phyloP scores from a whole-genome alignment of 192 early-diverging fungal species.

The Coemansia sp. region DNA sequence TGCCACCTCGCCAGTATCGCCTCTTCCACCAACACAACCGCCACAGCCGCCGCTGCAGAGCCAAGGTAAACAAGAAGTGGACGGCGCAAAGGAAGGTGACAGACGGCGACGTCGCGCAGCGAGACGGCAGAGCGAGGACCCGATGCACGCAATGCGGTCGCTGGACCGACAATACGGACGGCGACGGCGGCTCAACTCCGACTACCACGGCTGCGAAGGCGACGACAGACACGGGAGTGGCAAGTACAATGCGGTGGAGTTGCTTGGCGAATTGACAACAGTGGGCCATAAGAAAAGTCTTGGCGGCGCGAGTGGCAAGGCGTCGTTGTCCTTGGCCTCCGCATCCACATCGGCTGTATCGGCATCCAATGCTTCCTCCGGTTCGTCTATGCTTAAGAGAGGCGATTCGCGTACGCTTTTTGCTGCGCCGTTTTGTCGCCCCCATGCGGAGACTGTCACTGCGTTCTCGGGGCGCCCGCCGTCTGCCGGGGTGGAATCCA shows the following conservation, averaged over 20 bases:
- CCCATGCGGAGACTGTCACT: conserved; percentile 25
- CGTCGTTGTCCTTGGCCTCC: background rate
- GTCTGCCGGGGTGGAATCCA: background rate
- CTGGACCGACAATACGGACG: conserved; percentile 51
- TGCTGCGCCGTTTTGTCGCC: conserved; percentile 25
- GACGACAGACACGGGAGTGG: conserved; percentile 11
- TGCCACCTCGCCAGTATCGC: conserved; percentile 9
- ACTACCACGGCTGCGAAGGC: conserved; percentile 7
- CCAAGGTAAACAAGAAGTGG: background rate
- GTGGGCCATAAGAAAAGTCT: background rate
- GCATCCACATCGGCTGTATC: too few species aligned
- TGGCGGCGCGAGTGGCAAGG: background rate
- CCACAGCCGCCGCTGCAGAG: background rate
- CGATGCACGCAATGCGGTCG: conserved; percentile 52
- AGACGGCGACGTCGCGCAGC: conserved; percentile 20
- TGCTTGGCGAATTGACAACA: background rate
- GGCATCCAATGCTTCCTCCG: background rate
- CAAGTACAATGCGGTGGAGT: conserved; percentile 1
- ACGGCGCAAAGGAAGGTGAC: conserved; percentile 5
- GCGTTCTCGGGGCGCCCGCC: background rate
- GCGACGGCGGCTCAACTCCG: conserved; percentile 48
- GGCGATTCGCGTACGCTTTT: conserved; percentile 45
- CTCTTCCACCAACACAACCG: background rate
- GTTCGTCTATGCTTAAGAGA: conserved; percentile 10
- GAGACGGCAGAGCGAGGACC: conserved; percentile 42